phyloP scores from a whole-genome alignment of 2,329 filamentous ascomycete genomes.

The Alternaria gansuensis region DNA sequence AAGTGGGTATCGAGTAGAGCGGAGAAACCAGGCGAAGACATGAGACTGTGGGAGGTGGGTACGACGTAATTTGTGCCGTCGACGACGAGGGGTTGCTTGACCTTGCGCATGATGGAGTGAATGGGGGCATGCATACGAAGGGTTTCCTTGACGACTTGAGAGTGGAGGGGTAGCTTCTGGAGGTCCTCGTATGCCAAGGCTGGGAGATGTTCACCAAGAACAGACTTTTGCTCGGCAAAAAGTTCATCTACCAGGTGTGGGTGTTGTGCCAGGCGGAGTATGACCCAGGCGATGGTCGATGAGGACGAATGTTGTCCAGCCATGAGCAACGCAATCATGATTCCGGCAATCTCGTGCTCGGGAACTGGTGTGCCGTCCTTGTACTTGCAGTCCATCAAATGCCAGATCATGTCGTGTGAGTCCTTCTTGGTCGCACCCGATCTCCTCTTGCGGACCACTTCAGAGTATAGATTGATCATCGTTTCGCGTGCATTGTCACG shows the following conservation, averaged over 20 bases:
- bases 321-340: slow-evolving; percentile 95
- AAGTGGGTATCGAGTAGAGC: slow-evolving; percentile 78
- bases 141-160: slow-evolving; percentile 88
- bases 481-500: slow-evolving; percentile 82
- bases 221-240: slow-evolving; percentile 79
- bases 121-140: slow-evolving; percentile 91
- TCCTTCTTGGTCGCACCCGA: slow-evolving; percentile 60
- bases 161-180: slow-evolving; percentile 79
- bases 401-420: slow-evolving; percentile 83
- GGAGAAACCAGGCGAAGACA: slow-evolving; percentile 85
- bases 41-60: slow-evolving; percentile 79
- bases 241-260: slow-evolving; percentile 83
- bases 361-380: slow-evolving; percentile 82
- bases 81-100: slow-evolving; percentile 86
- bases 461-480: slow-evolving; percentile 82
- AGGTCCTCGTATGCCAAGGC: slow-evolving; percentile 80
- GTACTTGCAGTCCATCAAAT: slow-evolving; percentile 84
- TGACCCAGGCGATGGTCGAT: slow-evolving; percentile 84
- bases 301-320: slow-evolving; percentile 90
- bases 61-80: slow-evolving; percentile 84
- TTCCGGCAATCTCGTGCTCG: slow-evolving; percentile 85
- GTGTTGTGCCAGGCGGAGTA: slow-evolving; percentile 79
- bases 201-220: slow-evolving; percentile 77
- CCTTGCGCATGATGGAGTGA: slow-evolving; percentile 92
- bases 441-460: slow-evolving; percentile 79